These are phyloP conservation scores for Botrytis galanthina DNA, from an alignment of 2,329 filamentous ascomycete species.

Conservation along the genomic window DNA sequence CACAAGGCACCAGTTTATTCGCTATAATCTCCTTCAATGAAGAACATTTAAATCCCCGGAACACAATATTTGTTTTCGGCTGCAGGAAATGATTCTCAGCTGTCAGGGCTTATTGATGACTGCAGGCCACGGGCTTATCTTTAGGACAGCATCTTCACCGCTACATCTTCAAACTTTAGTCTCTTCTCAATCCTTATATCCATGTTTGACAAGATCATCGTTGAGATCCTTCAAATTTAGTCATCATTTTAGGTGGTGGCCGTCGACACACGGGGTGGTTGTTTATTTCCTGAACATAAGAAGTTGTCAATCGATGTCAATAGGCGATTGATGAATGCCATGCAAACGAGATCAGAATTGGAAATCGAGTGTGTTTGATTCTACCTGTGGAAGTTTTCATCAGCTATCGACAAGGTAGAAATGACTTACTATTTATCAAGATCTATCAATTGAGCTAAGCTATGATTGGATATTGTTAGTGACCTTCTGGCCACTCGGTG, in stretches of 20 bases:
- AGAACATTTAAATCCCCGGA: neutral
- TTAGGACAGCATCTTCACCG: neutral
- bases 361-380: neutral
- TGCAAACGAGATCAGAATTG: neutral
- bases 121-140: conserved; percentile 5
- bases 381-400: neutral
- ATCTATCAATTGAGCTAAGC: neutral
- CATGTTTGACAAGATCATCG: neutral
- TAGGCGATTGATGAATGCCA: neutral
- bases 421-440: neutral
- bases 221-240: neutral
- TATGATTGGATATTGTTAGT: neutral
- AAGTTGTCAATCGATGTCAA: neutral
- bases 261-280: neutral
- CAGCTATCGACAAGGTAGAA: neutral
- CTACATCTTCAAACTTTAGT: neutral
- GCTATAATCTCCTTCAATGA: neutral
- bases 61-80: neutral
- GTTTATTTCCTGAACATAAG: neutral
- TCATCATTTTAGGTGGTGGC: neutral
- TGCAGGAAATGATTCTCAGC: neutral
- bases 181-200: neutral
- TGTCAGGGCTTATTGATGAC: conserved; percentile 1
- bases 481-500: neutral
- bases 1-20: neutral